Conservation (phyloP, 495 filamentous ascomycete genomes). For the Astrocystis sublimbata region DNA sequence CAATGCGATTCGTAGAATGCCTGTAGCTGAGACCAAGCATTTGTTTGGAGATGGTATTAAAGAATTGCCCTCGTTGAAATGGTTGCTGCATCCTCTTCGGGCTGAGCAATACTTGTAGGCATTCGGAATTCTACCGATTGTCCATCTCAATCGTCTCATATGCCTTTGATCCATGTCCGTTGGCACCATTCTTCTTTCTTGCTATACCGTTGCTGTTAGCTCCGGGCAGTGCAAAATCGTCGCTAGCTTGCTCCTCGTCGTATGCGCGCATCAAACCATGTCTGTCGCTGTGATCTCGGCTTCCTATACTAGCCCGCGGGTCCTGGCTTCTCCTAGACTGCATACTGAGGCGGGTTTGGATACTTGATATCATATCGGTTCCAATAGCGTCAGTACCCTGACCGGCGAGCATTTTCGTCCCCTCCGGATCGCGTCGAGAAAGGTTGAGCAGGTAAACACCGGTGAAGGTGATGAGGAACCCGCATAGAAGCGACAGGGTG, state of each 20-base stretch:
- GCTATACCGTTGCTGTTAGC: conserved; percentile 56
- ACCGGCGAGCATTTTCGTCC: conserved; percentile 63
- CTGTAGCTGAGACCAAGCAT: conserved; percentile 11
- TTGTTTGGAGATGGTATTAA: not conserved
- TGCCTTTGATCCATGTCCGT: conserved; percentile 23
- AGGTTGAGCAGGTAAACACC: conserved; percentile 97
- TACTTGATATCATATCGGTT: conserved; percentile 85
- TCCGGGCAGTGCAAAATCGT: conserved; percentile 62
- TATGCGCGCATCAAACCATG: conserved; percentile 82
- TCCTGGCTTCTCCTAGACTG: conserved; percentile 68
- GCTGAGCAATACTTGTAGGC: not conserved
- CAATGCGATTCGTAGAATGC: conserved; percentile 29
- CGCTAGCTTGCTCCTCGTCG: conserved; percentile 70
- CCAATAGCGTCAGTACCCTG: conserved; percentile 76
- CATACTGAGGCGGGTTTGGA: conserved; percentile 90
- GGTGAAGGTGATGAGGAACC: conserved; percentile 95
- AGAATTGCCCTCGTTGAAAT: too few relatives aligned
- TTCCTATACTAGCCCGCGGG: conserved; percentile 56
- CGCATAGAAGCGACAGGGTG: conserved; percentile 88
- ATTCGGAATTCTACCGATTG: conserved; percentile 36
- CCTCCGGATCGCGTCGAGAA: conserved; percentile 85
- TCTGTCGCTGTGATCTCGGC: conserved; percentile 64
- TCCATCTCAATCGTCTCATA: conserved; percentile 47
- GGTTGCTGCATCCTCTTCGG: not conserved
- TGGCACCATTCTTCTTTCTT: conserved; percentile 35